Evolutionary conservation across 176 grass and related monocot species (phyloP).

Genomic region (Poa pratensis): DNA sequence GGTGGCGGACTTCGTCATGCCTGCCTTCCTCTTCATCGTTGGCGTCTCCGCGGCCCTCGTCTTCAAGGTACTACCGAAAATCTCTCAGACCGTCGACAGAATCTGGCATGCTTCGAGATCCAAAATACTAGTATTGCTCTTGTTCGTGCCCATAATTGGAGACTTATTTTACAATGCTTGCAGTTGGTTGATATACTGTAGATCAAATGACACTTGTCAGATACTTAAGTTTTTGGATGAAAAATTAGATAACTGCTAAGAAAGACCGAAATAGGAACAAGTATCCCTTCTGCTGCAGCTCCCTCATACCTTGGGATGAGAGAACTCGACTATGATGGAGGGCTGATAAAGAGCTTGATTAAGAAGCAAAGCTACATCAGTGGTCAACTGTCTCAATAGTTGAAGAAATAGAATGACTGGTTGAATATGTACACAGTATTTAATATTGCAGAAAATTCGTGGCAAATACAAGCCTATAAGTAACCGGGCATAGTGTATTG

Average conservation of each 20-base stretch:
- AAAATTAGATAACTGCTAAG: not conserved
- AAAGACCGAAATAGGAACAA: not conserved
- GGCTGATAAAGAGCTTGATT: not conserved
- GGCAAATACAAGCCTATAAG: not conserved
- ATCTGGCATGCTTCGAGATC: not conserved
- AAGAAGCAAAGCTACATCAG: slow-evolving; percentile 8
- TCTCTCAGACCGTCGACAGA: not conserved
- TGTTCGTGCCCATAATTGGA: not conserved
- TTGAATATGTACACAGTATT: not conserved
- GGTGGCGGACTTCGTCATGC: slow-evolving; percentile 96
- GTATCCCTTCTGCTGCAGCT: not conserved
- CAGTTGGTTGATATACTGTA: not conserved
- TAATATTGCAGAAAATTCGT: not conserved
- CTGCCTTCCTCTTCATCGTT: slow-evolving; percentile 92
- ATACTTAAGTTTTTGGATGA: not conserved
- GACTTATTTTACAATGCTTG: not conserved
- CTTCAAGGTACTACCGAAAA: slow-evolving; percentile 64
- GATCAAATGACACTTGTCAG: not conserved
- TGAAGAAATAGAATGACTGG: not conserved
- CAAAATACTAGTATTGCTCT: not conserved
- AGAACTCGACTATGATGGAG: not conserved
- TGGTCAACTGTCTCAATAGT: not conserved
- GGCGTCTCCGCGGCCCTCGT: slow-evolving; percentile 82
- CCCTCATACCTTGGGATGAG: not conserved
- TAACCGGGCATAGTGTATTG: not conserved